phyloP scores from a whole-genome alignment of 2,329 filamentous ascomycete genomes.

The Dothistroma pini region DNA sequence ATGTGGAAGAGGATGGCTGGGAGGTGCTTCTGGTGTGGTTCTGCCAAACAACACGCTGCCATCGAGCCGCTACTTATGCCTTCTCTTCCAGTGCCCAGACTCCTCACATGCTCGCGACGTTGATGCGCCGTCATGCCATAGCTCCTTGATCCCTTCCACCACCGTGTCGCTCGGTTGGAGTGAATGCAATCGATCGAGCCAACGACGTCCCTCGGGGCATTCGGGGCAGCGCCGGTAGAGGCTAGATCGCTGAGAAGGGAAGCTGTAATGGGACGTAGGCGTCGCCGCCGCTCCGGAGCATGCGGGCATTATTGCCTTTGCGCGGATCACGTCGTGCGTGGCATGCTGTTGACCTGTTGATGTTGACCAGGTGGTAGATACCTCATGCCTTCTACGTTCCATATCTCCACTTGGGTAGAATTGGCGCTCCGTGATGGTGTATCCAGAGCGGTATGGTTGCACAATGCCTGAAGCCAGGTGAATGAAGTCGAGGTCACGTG shows the following conservation, averaged over 20 bases:
- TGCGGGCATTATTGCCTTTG: constrained; percentile 26
- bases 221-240: constrained; percentile 41
- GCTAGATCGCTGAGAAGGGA: constrained; percentile 35
- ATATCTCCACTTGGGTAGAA: constrained; percentile 22
- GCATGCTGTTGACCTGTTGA: constrained; percentile 45
- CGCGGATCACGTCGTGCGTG: constrained; percentile 38
- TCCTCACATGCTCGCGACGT: constrained; percentile 12
- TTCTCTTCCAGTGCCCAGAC: constrained; percentile 16
- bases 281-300: constrained; percentile 23
- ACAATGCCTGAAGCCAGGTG: constrained; percentile 12
- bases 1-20: constrained; percentile 17
- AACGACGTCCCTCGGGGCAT: constrained; percentile 45
- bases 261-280: constrained; percentile 27
- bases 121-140: constrained; percentile 17
- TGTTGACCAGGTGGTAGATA: constrained; percentile 38
- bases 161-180: constrained; percentile 1
- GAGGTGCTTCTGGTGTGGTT: constrained; percentile 18
- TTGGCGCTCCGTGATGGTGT: constrained; percentile 16
- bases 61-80: constrained; percentile 32
- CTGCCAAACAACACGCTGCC: constrained; percentile 12
- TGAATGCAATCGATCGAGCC: constrained; percentile 30
- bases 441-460: constrained; percentile 7
- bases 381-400: constrained; percentile 34
- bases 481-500: constrained; percentile 20
- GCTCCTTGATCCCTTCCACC: constrained; percentile 9